phyloP scores from a whole-genome alignment of 2,329 filamentous ascomycete genomes.

The Fulvia fulva region DNA sequence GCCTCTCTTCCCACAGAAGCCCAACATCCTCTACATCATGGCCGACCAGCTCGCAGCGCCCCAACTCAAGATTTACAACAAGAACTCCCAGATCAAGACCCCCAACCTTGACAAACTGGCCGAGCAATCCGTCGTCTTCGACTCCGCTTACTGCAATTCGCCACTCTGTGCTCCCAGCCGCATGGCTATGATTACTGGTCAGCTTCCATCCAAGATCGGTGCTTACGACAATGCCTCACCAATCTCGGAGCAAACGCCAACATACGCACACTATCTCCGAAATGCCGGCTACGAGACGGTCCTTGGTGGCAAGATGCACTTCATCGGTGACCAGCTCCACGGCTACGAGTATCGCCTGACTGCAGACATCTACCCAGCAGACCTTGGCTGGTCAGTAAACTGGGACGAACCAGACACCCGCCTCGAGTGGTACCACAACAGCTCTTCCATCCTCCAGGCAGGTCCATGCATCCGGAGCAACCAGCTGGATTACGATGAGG shows the following conservation, averaged over 20 bases:
- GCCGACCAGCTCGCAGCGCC: slow-evolving; percentile 91
- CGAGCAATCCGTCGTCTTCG: slow-evolving; percentile 78
- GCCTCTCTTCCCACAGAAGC: slow-evolving; percentile 44
- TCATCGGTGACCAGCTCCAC: slow-evolving; percentile 89
- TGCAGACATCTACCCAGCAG: slow-evolving; percentile 92
- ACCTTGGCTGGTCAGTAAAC: slow-evolving; percentile 92
- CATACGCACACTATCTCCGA: slow-evolving; percentile 88
- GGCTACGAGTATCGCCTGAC: slow-evolving; percentile 90
- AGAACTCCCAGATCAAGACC: slow-evolving; percentile 83
- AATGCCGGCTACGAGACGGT: slow-evolving; percentile 83
- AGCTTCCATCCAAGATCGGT: slow-evolving; percentile 85
- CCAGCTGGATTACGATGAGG: slow-evolving; percentile 92
- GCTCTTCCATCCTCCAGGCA: slow-evolving; percentile 86
- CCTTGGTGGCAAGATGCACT: slow-evolving; percentile 95
- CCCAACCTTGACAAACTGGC: slow-evolving; percentile 84
- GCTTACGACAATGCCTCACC: slow-evolving; percentile 89
- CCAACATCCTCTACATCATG: slow-evolving; percentile 92
- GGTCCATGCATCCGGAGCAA: slow-evolving; percentile 87
- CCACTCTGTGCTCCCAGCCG: slow-evolving; percentile 88
- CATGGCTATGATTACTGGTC: slow-evolving; percentile 91
- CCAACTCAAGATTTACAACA: slow-evolving; percentile 86
- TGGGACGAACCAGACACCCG: slow-evolving; percentile 85
- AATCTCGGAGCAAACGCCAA: slow-evolving; percentile 78
- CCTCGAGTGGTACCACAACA: slow-evolving; percentile 95
- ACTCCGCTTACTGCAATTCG: slow-evolving; percentile 90